Percentiles rank a stretch among this genome's conserved stretches.
These are phyloP conservation scores for Skeletonema grethae DNA, from an alignment of 108 stramenopile genomes.

Conservation along the genomic window DNA sequence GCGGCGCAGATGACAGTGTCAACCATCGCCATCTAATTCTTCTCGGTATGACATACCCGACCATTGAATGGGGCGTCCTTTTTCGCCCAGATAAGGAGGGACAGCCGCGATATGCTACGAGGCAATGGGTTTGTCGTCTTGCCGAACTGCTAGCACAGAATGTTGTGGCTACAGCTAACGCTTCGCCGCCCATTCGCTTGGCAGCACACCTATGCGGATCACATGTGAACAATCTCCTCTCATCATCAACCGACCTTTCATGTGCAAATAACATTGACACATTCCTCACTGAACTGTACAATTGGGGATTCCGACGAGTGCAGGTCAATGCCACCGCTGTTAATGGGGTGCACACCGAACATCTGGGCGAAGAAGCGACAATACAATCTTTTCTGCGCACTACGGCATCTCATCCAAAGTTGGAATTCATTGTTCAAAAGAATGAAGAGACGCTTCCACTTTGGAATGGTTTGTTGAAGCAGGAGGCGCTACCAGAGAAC, in stretches of 20 bases:
- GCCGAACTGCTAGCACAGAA: conserved; percentile 18
- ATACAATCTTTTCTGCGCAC: conserved; percentile 51
- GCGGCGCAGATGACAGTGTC: conserved; percentile 93
- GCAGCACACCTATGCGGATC: conserved; percentile 92
- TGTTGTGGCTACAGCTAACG: background rate
- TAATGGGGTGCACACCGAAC: conserved; percentile 87
- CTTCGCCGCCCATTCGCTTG: conserved; percentile 51
- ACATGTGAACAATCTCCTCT: conserved; percentile 86
- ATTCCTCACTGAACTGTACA: conserved; percentile 60
- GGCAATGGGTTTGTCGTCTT: conserved; percentile 68
- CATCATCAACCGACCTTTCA: conserved; percentile 8
- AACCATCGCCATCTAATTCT: conserved; percentile 69
- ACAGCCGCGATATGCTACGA: conserved; percentile 80
- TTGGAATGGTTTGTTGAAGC: conserved; percentile 68
- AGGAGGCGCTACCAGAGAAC: conserved; percentile 54
- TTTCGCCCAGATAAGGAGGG: conserved; percentile 95
- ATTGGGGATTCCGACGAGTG: conserved; percentile 83
- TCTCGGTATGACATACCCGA: conserved; percentile 65
- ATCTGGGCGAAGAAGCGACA: conserved; percentile 44
- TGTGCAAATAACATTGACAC: conserved; percentile 47
- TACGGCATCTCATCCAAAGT: conserved; percentile 45
- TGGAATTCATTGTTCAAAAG: conserved; percentile 94
- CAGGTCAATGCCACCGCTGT: conserved; percentile 96
- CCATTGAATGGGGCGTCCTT: conserved; percentile 91
- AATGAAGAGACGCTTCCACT: conserved; percentile 86